Conservation (phyloP, 2,329 filamentous ascomycete genomes). For the Xylariaceae sp. region DNA sequence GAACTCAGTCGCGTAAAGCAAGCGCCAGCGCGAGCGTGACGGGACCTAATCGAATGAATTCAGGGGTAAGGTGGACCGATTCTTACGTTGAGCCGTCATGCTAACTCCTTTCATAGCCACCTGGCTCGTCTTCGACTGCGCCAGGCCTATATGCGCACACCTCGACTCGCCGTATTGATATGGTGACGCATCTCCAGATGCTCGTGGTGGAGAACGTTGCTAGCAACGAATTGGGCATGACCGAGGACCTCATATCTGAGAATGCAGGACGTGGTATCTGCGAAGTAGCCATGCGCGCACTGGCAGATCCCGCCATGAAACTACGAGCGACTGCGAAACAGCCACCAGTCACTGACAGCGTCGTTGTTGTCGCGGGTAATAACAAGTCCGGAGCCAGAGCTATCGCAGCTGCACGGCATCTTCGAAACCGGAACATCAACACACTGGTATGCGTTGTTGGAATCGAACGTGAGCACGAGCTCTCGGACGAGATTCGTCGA, state of each 20-base stretch:
- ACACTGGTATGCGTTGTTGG: constrained; percentile 81
- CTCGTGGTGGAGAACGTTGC: constrained; percentile 89
- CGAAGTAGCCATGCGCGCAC: constrained; percentile 67
- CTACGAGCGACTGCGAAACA: constrained; percentile 40
- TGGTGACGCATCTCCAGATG: constrained; percentile 74
- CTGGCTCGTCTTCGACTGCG: constrained; percentile 22
- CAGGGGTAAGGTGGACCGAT: constrained; percentile 34
- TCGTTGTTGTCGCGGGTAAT: constrained; percentile 88
- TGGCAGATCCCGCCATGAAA: constrained; percentile 58
- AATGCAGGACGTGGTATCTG: constrained; percentile 86
- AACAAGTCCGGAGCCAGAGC: constrained; percentile 83
- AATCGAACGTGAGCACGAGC: constrained; percentile 73
- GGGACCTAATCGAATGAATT: constrained; percentile 36
- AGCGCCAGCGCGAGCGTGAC: constrained; percentile 35
- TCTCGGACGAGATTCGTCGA: constrained; percentile 72
- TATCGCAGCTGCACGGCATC: constrained; percentile 77
- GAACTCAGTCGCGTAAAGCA: constrained; percentile 55
- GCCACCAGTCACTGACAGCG: constrained; percentile 35
- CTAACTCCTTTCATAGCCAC: constrained; percentile 31
- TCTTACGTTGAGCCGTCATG: not conserved
- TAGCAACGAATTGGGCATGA: constrained; percentile 77
- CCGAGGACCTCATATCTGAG: constrained; percentile 85
- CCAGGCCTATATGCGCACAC: constrained; percentile 49
- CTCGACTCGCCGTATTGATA: constrained; percentile 54
- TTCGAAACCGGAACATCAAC: constrained; percentile 75